These are phyloP conservation scores for Megacollybia marginata DNA, from an alignment of 768 basidiomycete species.

Conservation along the genomic window DNA sequence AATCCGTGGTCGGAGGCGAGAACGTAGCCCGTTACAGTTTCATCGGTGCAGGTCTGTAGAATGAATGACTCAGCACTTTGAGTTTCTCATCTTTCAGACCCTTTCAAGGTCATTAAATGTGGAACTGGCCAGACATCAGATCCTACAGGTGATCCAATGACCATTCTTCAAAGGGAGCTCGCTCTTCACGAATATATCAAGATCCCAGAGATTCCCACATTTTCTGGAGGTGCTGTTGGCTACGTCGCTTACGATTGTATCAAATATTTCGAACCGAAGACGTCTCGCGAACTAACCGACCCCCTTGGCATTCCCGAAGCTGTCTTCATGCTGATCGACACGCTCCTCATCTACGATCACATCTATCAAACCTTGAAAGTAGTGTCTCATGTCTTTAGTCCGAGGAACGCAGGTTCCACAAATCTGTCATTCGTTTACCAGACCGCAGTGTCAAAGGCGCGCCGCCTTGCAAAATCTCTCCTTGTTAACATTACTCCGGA, in stretches of 20 bases:
- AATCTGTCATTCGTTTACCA: slow-evolving; percentile 84
- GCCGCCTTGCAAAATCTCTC: slow-evolving; percentile 70
- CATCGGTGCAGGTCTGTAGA: slow-evolving; percentile 77
- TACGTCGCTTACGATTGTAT: slow-evolving; percentile 97
- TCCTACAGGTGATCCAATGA: slow-evolving; percentile 80
- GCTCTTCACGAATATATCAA: slow-evolving; percentile 83
- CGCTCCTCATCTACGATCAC: slow-evolving; percentile 94
- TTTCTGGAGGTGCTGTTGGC: slow-evolving; percentile 96
- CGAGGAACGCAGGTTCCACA: slow-evolving; percentile 54
- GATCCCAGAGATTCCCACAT: slow-evolving; percentile 87
- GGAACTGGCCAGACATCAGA: slow-evolving; percentile 67
- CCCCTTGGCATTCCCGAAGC: slow-evolving; percentile 87
- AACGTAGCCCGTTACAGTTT: slow-evolving; percentile 92
- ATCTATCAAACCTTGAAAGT: slow-evolving; percentile 92
- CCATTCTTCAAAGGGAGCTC: slow-evolving; percentile 78
- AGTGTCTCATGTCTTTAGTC: slow-evolving; percentile 92
- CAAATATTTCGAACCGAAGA: slow-evolving; percentile 94
- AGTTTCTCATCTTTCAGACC: slow-evolving; percentile 47
- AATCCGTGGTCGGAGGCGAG: slow-evolving; percentile 88
- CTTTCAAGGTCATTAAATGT: slow-evolving; percentile 84
- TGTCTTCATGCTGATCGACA: slow-evolving; percentile 94
- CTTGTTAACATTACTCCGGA: slow-evolving; percentile 48
- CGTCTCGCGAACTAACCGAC: slow-evolving; percentile 68
- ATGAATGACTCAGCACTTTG: not conserved
- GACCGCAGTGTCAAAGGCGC: slow-evolving; percentile 76